Evolutionary conservation across 2,329 filamentous ascomycete genomes (phyloP), one percentile per base, ranked within the genome.

Genomic region (Parasarocladium wereldwijsianum): DNA sequence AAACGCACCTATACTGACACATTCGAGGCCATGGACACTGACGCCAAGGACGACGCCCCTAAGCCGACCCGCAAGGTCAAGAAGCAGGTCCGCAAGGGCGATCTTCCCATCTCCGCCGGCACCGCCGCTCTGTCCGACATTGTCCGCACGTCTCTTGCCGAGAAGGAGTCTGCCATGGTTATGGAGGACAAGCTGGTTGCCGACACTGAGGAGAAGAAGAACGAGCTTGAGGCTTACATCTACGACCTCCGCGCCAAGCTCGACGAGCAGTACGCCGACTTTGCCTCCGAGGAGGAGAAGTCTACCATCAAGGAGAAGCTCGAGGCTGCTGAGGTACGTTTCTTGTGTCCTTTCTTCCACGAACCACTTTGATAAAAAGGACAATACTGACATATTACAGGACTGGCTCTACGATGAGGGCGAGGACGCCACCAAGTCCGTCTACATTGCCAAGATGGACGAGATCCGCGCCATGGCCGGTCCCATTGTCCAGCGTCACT

Each of bases 191-290:
- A 96, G 71, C 77, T 96, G 34, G 86, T 98, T 33, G 83, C 82
- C 44, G 90, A 96, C 55, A 98, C 90, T 21, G 90, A 96, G 54
- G 85, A 96, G 66, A 93, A 93, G 75, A 98, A 96, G 83, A 98
- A 98, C 65, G 87, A 96, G 62, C 81, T 98, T 32, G 90, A 98
- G 68, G 76, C 83, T 15, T 93, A 79, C 61, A 94, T 96, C 60
- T 98, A 98, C 61, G 86, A 96, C 48, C 70, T 93, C 51, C 81
- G 87, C 45, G 84, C 84, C 60, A 94, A 94, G 74, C 72, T 96
- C 31, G 84, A 94, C 42, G 85, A 92, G 46, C 71, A 84, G 43
- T 94, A 92, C 54, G 64, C 84, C 40, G 82, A 93, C 29, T 85
- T 93, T 40, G 78, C 82, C 38, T 90, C 64, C 46, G 86, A 94